Evolutionary conservation across 495 filamentous ascomycete species (phyloP).

Genomic region (Xylaria nigripes): DNA sequence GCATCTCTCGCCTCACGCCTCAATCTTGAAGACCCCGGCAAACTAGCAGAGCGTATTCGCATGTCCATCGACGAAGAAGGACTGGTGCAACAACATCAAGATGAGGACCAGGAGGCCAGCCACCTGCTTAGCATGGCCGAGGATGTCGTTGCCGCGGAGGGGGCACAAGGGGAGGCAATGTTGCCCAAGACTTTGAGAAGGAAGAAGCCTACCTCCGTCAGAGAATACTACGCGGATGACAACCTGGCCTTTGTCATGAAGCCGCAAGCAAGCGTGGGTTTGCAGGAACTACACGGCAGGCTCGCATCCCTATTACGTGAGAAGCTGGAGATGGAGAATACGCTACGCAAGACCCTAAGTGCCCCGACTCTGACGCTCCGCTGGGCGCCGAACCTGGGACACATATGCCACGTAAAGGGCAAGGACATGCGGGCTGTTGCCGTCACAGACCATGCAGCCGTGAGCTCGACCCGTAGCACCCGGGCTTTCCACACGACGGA

Average conservation of each 20-base stretch:
- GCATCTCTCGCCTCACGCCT: slow-evolving; percentile 51
- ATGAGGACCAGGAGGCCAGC: slow-evolving; percentile 62
- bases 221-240: slow-evolving; percentile 44
- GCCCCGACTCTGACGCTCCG: slow-evolving; percentile 62
- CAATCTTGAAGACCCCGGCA: slow-evolving; percentile 56
- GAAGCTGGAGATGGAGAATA: slow-evolving; percentile 50
- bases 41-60: slow-evolving; percentile 61
- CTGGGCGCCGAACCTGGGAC: slow-evolving; percentile 76
- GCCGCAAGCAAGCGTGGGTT: slow-evolving; percentile 53
- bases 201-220: slow-evolving; percentile 34
- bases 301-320: slow-evolving; percentile 50
- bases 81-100: slow-evolving; percentile 64
- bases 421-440: slow-evolving; percentile 48
- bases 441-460: slow-evolving; percentile 30
- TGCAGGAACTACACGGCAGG: slow-evolving; percentile 58
- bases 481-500: slow-evolving; percentile 72
- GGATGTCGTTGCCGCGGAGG: slow-evolving; percentile 55
- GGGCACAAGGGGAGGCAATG: slow-evolving; percentile 32
- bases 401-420: slow-evolving; percentile 86
- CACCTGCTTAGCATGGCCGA: slow-evolving; percentile 61
- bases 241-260: slow-evolving; percentile 80
- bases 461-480: slow-evolving; percentile 71
- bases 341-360: slow-evolving; percentile 43
- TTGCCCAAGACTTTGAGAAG: slow-evolving; percentile 36
- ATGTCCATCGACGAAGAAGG: slow-evolving; percentile 90